phyloP scores from a whole-genome alignment of 2,329 filamentous ascomycete genomes.

The Mycosphaerella arachidis region DNA sequence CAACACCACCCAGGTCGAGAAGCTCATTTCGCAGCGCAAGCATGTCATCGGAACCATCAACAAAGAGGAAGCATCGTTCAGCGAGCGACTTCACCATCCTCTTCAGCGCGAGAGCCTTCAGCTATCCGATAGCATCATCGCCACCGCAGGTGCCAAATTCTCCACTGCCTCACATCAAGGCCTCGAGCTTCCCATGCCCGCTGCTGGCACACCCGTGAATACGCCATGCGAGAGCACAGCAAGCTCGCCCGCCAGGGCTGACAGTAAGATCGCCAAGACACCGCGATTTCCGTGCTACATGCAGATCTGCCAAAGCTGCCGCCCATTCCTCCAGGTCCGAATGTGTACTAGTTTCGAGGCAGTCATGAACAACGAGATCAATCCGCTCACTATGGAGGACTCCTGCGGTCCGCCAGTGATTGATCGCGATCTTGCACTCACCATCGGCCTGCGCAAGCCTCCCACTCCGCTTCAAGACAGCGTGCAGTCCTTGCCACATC shows the following conservation, averaged over 20 bases:
- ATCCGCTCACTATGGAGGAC: conserved; percentile 33
- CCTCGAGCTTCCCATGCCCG: conserved; percentile 2
- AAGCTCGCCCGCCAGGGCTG: conserved; percentile 10
- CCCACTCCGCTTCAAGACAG: conserved; percentile 10
- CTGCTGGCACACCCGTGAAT: conserved; percentile 7
- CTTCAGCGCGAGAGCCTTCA: background rate
- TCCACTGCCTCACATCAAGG: conserved; percentile 15
- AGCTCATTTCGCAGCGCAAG: conserved; percentile 40
- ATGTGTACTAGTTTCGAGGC: conserved; percentile 43
- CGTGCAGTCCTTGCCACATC: background rate
- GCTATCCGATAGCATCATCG: conserved; percentile 21
- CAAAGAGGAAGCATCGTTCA: conserved; percentile 8
- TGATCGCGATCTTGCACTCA: conserved; percentile 34
- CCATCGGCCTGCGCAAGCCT: conserved; percentile 30
- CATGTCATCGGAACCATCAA: conserved; percentile 29
- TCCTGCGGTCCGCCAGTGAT: conserved; percentile 33
- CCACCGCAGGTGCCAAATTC: conserved; percentile 20
- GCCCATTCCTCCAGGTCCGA: conserved; percentile 47
- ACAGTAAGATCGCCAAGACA: conserved; percentile 3
- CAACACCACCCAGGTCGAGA: conserved; percentile 39
- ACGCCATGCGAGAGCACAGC: conserved; percentile 8
- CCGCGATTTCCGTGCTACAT: conserved; percentile 36
- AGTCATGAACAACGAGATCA: conserved; percentile 36
- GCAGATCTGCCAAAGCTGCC: conserved; percentile 47
- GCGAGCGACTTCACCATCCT: background rate